Percentiles rank a stretch among this genome's conserved stretches.
Evolutionary conservation across 2,329 filamentous ascomycete genomes (phyloP).

Genomic region (Aspergillus pseudoterreus): DNA sequence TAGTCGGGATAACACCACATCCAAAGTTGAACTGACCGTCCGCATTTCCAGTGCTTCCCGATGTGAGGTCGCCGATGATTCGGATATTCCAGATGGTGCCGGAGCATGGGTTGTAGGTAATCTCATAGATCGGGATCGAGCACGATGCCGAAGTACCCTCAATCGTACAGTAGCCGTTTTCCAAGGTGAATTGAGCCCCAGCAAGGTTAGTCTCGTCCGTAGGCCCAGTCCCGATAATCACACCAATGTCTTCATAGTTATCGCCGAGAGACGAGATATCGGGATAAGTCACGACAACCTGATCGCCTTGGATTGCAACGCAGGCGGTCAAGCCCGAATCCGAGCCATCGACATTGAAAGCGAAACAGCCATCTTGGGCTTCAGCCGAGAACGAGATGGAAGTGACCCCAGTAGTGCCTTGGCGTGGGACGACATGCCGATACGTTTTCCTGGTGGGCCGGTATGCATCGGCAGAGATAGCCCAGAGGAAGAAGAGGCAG

Average conservation of each 20-base stretch:
- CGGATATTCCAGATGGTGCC: neutral
- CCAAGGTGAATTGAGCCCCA: neutral
- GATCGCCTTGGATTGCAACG: neutral
- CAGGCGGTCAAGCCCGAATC: neutral
- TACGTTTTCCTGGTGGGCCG: neutral
- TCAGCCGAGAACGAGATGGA: neutral
- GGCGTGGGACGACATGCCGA: neutral
- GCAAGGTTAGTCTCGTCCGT: neutral
- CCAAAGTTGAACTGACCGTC: neutral
- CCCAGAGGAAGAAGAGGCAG: neutral
- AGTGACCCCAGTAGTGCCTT: neutral
- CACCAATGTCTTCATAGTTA: neutral
- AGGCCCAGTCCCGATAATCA: neutral
- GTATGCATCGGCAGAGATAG: neutral
- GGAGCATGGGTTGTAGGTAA: neutral
- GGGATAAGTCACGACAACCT: neutral
- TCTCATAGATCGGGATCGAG: neutral
- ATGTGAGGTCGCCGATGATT: neutral
- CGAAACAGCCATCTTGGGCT: neutral
- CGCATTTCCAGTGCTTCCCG: neutral
- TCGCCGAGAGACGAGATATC: neutral
- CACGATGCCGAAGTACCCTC: neutral
- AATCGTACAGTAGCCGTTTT: neutral
- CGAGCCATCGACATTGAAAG: neutral
- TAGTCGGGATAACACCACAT: neutral